Percentiles rank a stretch among this genome's conserved stretches.
Evolutionary conservation across 2,329 filamentous ascomycete species (phyloP).

Genomic region (Penicillium brasilianum): DNA sequence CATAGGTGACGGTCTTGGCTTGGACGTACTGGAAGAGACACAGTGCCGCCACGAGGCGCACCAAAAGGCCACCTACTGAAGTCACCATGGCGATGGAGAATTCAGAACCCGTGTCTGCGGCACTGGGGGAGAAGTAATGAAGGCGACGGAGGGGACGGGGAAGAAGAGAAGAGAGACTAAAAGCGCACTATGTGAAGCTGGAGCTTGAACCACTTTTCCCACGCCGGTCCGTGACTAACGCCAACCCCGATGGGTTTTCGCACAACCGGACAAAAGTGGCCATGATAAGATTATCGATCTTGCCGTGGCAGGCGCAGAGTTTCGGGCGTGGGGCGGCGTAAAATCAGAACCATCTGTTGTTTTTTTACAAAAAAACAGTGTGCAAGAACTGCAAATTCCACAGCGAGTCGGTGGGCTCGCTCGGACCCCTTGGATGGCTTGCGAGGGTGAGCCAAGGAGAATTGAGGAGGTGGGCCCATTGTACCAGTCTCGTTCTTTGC

Average conservation of each 20-base stretch:
- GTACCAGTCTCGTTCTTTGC: neutral
- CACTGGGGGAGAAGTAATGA: neutral
- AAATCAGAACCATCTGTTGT: neutral
- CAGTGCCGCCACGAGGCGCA: slow-evolving; percentile 14
- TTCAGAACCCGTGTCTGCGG: neutral
- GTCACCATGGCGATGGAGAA: slow-evolving; percentile 18
- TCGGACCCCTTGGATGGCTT: slow-evolving; percentile 7
- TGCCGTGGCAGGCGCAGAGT: slow-evolving; percentile 6
- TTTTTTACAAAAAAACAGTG: neutral
- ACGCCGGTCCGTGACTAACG: slow-evolving; percentile 9
- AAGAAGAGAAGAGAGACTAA: neutral
- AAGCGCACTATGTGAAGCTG: neutral
- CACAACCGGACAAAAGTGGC: slow-evolving; percentile 5
- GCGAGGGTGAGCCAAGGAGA: neutral
- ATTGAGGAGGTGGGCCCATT: slow-evolving; percentile 1
- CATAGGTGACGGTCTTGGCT: slow-evolving; percentile 42
- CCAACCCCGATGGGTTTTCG: slow-evolving; percentile 4
- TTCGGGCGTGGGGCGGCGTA: slow-evolving; percentile 1
- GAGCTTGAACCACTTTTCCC: neutral
- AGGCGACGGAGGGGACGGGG: neutral
- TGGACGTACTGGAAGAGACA: slow-evolving; percentile 21
- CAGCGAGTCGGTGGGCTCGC: neutral
- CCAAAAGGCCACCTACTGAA: slow-evolving; percentile 13
- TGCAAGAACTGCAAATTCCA: slow-evolving; percentile 3
- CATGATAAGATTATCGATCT: slow-evolving; percentile 31